Percentiles rank a stretch among this genome's conserved stretches.
These are phyloP conservation scores for Nymphaea colorata DNA, from an alignment of 164 flowering plant genomes.

Conservation along the genomic window DNA sequence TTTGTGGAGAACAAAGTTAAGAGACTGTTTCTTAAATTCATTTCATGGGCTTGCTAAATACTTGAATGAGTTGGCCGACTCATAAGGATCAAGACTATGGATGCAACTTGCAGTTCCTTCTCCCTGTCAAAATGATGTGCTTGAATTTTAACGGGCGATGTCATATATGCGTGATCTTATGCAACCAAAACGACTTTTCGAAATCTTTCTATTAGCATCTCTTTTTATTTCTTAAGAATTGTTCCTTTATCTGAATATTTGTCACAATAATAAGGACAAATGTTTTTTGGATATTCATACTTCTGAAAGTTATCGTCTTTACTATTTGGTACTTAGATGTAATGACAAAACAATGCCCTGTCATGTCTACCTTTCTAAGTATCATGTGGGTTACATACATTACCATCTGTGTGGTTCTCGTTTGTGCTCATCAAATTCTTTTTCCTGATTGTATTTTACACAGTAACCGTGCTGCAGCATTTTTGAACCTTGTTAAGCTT, in stretches of 20 bases:
- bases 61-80: background rate
- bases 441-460: background rate
- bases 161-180: too few species aligned
- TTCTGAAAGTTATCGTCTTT: background rate
- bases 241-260: background rate
- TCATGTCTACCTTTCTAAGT: background rate
- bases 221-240: background rate
- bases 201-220: background rate
- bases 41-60: background rate
- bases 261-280: background rate
- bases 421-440: background rate
- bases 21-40: too few species aligned
- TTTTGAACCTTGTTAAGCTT: conserved; percentile 75
- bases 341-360: background rate
- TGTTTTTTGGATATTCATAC: background rate
- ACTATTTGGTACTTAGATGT: background rate
- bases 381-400: too few species aligned
- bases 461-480: conserved; percentile 98
- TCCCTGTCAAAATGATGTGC: background rate
- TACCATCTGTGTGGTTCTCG: background rate
- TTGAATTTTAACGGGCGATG: background rate
- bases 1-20: too few species aligned
- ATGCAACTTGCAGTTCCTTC: background rate
- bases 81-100: background rate
- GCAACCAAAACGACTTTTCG: background rate